phyloP scores from a whole-genome alignment of 1,284 basidiomycete species.

The Ceratobasidium theobromae region DNA sequence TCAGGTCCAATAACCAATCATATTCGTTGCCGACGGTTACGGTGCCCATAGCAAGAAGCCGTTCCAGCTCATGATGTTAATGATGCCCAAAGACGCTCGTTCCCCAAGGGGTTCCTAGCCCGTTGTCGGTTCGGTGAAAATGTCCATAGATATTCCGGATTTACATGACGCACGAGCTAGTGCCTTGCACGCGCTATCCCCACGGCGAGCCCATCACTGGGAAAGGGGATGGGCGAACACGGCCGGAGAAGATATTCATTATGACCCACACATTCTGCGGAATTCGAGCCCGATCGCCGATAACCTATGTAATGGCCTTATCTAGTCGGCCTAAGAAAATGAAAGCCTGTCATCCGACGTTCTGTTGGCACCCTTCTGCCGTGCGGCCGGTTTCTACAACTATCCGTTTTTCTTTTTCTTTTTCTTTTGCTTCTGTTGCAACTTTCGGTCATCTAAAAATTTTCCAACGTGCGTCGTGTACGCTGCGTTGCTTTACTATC shows the following conservation, averaged over 20 bases:
- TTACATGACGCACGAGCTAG: neutral
- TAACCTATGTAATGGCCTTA: slow-evolving; percentile 1
- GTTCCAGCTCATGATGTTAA: neutral
- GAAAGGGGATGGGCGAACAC: neutral
- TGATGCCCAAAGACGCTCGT: neutral
- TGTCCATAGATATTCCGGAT: neutral
- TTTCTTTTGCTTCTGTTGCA: neutral
- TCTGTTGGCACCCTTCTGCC: too few species aligned
- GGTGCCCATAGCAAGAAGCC: neutral
- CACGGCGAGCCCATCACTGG: neutral
- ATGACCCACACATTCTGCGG: neutral
- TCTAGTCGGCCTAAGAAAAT: neutral
- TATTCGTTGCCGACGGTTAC: neutral
- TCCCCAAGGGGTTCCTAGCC: slow-evolving; percentile 1
- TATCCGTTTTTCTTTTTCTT: neutral
- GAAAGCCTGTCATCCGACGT: neutral
- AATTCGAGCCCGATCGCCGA: slow-evolving; percentile 18
- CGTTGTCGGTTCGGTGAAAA: slow-evolving; percentile 17
- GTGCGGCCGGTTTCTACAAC: neutral
- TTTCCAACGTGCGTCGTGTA: neutral
- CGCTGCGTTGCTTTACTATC: neutral
- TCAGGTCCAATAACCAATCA: neutral
- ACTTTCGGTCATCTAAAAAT: neutral
- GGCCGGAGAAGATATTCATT: neutral
- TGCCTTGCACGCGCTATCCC: neutral